These are phyloP conservation scores for Backusella circina DNA, from an alignment of 192 early-diverging fungal genomes.

Conservation along the genomic window DNA sequence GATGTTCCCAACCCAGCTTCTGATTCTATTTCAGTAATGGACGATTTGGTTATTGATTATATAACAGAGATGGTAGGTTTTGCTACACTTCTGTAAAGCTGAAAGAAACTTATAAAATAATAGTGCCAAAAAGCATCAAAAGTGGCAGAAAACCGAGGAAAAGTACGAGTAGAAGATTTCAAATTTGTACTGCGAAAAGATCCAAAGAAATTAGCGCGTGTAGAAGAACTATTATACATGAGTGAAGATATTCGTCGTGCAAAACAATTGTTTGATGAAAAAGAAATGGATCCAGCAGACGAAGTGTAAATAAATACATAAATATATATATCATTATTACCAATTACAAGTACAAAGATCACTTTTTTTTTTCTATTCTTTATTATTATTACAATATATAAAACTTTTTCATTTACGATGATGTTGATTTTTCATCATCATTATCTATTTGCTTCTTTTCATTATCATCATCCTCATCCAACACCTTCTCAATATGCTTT, in stretches of 20 bases:
- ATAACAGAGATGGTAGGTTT: constrained; percentile 69
- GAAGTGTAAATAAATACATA: constrained; percentile 3
- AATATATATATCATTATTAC: neutral
- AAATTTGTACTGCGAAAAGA: constrained; percentile 73
- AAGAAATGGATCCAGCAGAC: constrained; percentile 38
- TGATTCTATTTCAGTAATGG: constrained; percentile 79
- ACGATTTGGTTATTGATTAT: constrained; percentile 76
- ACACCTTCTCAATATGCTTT: constrained; percentile 35
- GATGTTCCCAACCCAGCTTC: constrained; percentile 71
- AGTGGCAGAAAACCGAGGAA: constrained; percentile 48
- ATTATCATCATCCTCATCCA: constrained; percentile 28
- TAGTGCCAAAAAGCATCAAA: constrained; percentile 56
- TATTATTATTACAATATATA: neutral
- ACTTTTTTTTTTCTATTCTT: neutral
- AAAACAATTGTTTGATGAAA: constrained; percentile 52
- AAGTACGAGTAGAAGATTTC: constrained; percentile 72
- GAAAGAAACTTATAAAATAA: neutral
- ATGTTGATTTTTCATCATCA: neutral
- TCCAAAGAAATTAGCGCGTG: constrained; percentile 79
- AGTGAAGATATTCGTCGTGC: constrained; percentile 74
- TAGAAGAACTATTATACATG: constrained; percentile 77
- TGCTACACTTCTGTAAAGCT: neutral
- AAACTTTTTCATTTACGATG: neutral
- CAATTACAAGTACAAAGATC: neutral
- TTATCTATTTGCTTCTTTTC: constrained; percentile 1